These are phyloP conservation scores for Carex scoparia DNA, from an alignment of 176 grass and related monocot species.

Conservation along the genomic window DNA sequence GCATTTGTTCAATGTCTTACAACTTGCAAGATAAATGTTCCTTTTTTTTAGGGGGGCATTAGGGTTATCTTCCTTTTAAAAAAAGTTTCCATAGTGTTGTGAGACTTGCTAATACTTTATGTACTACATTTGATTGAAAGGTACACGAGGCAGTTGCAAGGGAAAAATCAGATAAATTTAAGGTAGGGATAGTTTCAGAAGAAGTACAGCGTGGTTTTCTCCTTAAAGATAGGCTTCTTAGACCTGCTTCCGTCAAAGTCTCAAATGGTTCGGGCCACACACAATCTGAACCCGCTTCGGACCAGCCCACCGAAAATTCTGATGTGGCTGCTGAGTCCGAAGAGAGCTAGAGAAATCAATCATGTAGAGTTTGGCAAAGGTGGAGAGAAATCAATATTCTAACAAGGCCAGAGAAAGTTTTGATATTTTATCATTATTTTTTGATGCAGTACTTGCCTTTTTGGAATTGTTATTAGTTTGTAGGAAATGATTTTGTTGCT, in stretches of 20 bases:
- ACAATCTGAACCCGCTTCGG: constrained; percentile 4
- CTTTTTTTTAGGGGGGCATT: not conserved
- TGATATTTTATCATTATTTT: constrained; percentile 4
- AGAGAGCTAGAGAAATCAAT: not conserved
- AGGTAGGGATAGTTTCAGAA: constrained; percentile 61
- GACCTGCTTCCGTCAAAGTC: constrained; percentile 76
- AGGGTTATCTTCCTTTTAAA: not conserved
- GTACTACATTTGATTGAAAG: constrained; percentile 24
- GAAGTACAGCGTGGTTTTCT: constrained; percentile 64
- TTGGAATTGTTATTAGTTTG: constrained; percentile 2
- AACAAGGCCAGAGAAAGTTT: not conserved
- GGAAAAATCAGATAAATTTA: constrained; percentile 69
- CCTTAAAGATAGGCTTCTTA: constrained; percentile 51
- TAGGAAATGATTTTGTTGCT: constrained; percentile 12
- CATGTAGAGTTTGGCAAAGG: not conserved
- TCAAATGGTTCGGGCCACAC: constrained; percentile 42
- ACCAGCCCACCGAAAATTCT: constrained; percentile 21
- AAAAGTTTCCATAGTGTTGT: not conserved
- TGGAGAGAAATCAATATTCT: not conserved
- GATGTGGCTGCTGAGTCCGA: constrained; percentile 35
- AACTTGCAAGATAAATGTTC: not conserved
- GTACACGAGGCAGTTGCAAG: constrained; percentile 76
- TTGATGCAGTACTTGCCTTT: not conserved
- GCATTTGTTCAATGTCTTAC: not conserved
- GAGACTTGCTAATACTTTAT: constrained; percentile 4